Evolutionary conservation across 129 eudicot species (phyloP), one percentile per base, ranked within the genome.

Genomic region (Arctium lappa): DNA sequence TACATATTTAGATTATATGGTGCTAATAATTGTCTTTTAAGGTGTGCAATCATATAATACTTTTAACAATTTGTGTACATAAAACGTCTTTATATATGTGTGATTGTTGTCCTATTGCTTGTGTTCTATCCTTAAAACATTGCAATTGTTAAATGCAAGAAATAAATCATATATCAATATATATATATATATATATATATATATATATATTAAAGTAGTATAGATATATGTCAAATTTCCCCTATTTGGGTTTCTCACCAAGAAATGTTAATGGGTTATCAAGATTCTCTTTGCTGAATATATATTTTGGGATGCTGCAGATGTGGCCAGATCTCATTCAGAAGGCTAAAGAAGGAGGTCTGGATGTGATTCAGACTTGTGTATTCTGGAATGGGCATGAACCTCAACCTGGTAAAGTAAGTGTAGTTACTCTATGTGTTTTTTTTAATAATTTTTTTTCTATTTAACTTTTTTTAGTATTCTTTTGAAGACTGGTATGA

Each of bases 341-440:
- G 88, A 96, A 93, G 86, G 97, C 99, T 1, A 96, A 93, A 88
- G 99, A 93, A 88, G 99, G 99, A 75, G 99, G 99, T 5, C 65
- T 96, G 80, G 99, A 96, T 91, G 99, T 96, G 74, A 96, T 96
- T 69, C 97, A 96, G 86, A 96, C 99, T 79, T 96, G 93, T 87
- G 99, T 96, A 76, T 96, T 96, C 87, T 96, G 99, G 99, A 96
- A 96, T 90, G 99, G 99, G 71, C 99, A 96, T 90, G 99, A 96
- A 80, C 99, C 99, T 76, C 88, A 92, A 81, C 96, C 93, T 79
- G 99, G 98, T 72, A 86, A 96, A 88, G 99, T 96, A 89, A 88
- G 78, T 81, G 22, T 39, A 42, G 15, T 74, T 69, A 62, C 13
- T n/a, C n/a, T 36, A 1, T 16, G 48, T 32, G 56, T 8, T n/a